Evolutionary conservation across 257 asterid genomes (phyloP), one percentile per base, ranked within the genome.

Genomic region (Gentiana macrophylla): DNA sequence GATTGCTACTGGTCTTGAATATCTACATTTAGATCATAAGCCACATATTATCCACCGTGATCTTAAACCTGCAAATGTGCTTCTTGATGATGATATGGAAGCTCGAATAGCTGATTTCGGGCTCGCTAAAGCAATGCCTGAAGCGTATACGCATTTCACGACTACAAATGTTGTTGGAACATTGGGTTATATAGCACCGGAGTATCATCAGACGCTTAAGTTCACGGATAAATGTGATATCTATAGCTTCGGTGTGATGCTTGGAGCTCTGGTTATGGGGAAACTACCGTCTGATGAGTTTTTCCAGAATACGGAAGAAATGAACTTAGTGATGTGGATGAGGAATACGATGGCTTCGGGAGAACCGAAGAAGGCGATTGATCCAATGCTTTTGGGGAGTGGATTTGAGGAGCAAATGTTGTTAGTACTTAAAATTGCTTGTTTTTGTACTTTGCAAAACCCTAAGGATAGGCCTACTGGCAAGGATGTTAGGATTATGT

Each of bases 221-320:
- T 87, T 87, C 62, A 86, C 96, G 1, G 96, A 86, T 12, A 91
- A 86, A 74, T 91, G 96, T 3, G 98, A 91, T 15, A 74, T 89
- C 11, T 89, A 66, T 61, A 89, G 95, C 67, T 89, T 83, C 1
- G 95, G 95, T 3, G 86, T 89, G n/a, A 53, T 86, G 41, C 49
- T 89, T 53, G 95, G 80, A 8, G 73, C 57, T 51, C 57, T 89
- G 15, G 79, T 80, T 64, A 78, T 72, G 75, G 94, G 95, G 47
- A 89, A 81, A 63, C 55, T 84, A 48, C 97, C 97, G n/a, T 77
- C 94, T 0, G 94, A 89, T 15, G 70, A 70, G 10, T 86, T 86
- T 50, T 89, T 89, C 64, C 93, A 86, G 67, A 62, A 61, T 13
- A 84, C 93, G 7, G 77, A 77, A 1, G 97, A 86, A 79, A 50